Conservation (phyloP, 2,329 filamentous ascomycete genomes). For the Trematosphaeria pertusa region DNA sequence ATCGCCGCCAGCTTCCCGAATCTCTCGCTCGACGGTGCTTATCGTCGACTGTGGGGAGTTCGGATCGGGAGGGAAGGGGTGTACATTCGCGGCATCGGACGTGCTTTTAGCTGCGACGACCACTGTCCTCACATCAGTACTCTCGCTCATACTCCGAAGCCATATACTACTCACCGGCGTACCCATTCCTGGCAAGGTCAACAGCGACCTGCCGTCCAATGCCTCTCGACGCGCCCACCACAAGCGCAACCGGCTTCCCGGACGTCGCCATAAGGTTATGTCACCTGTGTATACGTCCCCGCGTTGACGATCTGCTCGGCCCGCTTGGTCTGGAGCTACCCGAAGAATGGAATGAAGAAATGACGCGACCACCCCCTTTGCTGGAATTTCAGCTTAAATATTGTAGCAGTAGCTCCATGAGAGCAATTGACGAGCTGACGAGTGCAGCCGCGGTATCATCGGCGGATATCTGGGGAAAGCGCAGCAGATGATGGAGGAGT, state of each 20-base stretch:
- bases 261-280: constrained; percentile 15
- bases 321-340: too few relatives aligned
- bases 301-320: constrained; percentile 1
- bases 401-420: too few relatives aligned
- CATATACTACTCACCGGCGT: constrained; percentile 64
- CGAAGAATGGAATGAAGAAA: neutral
- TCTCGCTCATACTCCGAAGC: neutral
- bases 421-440: too few relatives aligned
- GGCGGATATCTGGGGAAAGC: too few relatives aligned
- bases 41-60: constrained; percentile 80
- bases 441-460: too few relatives aligned
- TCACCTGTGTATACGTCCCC: neutral
- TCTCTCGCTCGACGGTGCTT: constrained; percentile 79
- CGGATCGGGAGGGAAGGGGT: constrained; percentile 75
- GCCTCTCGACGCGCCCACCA: constrained; percentile 79
- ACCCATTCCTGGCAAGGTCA: constrained; percentile 74
- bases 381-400: too few relatives aligned
- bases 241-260: constrained; percentile 66
- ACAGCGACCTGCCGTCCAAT: constrained; percentile 83
- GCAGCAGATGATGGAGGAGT: too few relatives aligned
- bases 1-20: constrained; percentile 67
- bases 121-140: constrained; percentile 58
- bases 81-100: constrained; percentile 64
- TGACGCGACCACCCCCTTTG: neutral
- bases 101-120: constrained; percentile 79